phyloP scores from a whole-genome alignment of 192 early-diverging fungal genomes.

The Helicostylum pulchrum region DNA sequence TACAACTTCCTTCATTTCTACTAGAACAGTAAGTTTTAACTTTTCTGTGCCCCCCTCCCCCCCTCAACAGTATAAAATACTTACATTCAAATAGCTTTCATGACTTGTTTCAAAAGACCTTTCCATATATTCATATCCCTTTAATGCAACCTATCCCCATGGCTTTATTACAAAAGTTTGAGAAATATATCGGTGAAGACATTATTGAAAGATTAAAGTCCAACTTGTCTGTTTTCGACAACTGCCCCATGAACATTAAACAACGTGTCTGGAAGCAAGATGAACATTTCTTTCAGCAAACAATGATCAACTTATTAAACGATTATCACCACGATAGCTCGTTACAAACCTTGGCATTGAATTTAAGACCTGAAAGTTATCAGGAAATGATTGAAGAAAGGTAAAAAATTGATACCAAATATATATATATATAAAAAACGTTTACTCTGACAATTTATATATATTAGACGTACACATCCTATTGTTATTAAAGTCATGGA shows the following conservation, averaged over 20 bases:
- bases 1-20: slow-evolving; percentile 25
- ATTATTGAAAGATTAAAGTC: slow-evolving; percentile 25
- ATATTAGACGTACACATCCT: slow-evolving; percentile 31
- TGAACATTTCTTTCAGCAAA: slow-evolving; percentile 35
- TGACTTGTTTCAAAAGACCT: slow-evolving; percentile 38
- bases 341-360: slow-evolving; percentile 22
- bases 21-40: slow-evolving; percentile 24
- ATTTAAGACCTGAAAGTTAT: slow-evolving; percentile 28
- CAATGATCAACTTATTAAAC: slow-evolving; percentile 31
- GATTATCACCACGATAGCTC: slow-evolving; percentile 36
- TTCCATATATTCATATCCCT: slow-evolving; percentile 46
- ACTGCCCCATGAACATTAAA: slow-evolving; percentile 41
- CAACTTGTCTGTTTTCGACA: slow-evolving; percentile 30
- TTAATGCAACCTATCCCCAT: slow-evolving; percentile 51
- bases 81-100: slow-evolving; percentile 31
- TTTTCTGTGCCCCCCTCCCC: too few relatives aligned
- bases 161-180: slow-evolving; percentile 45
- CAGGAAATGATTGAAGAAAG: slow-evolving; percentile 28
- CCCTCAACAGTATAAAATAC: not conserved
- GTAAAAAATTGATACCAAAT: too few relatives aligned
- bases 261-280: slow-evolving; percentile 44
- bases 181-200: slow-evolving; percentile 36
- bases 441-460: not conserved
- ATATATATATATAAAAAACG: too few relatives aligned
- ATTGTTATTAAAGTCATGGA: slow-evolving; percentile 40